A percentile compares a stretch with the other conserved stretches of the same genome.
Evolutionary conservation across 768 basidiomycete species (phyloP).

Genomic region (Leucosporidium scottii): DNA sequence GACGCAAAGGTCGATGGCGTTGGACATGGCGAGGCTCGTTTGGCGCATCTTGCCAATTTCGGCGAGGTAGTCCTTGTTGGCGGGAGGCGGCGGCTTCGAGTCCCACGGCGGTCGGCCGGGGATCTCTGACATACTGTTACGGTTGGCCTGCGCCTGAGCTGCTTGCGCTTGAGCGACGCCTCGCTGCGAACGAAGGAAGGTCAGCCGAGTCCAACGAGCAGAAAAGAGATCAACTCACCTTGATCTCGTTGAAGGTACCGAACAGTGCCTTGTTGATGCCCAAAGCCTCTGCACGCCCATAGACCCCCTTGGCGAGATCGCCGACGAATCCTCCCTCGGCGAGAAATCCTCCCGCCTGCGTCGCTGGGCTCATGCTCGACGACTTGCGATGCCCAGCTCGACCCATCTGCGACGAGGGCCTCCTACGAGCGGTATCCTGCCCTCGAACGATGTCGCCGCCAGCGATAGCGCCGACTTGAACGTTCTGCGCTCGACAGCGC

Average conservation of each 20-base stretch:
- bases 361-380: not conserved
- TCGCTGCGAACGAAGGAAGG: not conserved
- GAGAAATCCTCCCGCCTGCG: constrained; percentile 4
- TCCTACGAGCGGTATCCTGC: not conserved
- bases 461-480: constrained; percentile 5
- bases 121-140: constrained; percentile 28
- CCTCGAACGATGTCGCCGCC: constrained; percentile 8
- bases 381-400: constrained; percentile 7
- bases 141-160: constrained; percentile 21
- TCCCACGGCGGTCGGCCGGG: constrained; percentile 26
- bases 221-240: constrained; percentile 1
- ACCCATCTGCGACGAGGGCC: constrained; percentile 1
- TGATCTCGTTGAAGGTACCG: constrained; percentile 30
- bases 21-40: constrained; percentile 7
- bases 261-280: constrained; percentile 37
- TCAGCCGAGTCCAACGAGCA: not conserved
- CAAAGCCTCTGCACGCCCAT: constrained; percentile 33
- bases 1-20: constrained; percentile 27
- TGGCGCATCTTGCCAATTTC: constrained; percentile 21
- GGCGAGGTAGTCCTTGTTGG: constrained; percentile 12
- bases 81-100: not conserved
- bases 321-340: constrained; percentile 13
- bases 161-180: not conserved
- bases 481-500: constrained; percentile 25
- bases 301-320: constrained; percentile 34